These are phyloP conservation scores for Sclerotinia glacialis DNA, from an alignment of 2,329 filamentous ascomycete genomes.

Conservation along the genomic window DNA sequence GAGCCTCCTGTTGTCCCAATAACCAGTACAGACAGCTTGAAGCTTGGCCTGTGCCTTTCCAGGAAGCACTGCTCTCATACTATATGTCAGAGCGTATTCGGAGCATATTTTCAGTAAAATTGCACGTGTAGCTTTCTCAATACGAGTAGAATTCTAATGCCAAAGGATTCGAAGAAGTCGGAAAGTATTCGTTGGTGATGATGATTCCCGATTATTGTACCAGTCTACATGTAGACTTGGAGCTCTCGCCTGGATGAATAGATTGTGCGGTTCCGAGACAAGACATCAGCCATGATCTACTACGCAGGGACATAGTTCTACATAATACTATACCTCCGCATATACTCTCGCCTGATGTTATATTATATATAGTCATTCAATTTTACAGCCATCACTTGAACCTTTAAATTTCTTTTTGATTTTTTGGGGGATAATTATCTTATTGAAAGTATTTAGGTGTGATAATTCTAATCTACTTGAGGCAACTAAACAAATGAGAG, in stretches of 20 bases:
- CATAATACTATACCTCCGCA: no score
- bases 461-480: constrained; percentile 8
- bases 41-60: constrained; percentile 75
- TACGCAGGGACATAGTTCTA: not conserved
- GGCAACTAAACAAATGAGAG: not conserved
- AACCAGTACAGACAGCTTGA: constrained; percentile 71
- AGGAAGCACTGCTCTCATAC: constrained; percentile 76
- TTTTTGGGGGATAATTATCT: no score
- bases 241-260: constrained; percentile 16
- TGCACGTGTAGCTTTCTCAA: not conserved
- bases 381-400: not conserved
- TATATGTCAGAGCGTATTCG: constrained; percentile 38
- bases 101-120: constrained; percentile 19
- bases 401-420: not conserved
- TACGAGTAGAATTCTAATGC: not conserved
- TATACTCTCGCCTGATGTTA: not conserved
- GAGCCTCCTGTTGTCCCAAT: constrained; percentile 70
- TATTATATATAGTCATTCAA: not conserved
- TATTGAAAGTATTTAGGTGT: constrained; percentile 2
- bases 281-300: constrained; percentile 8
- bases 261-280: constrained; percentile 19
- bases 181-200: not conserved
- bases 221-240: not conserved
- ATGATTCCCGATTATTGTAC: not conserved
- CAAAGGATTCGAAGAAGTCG: not conserved